phyloP scores from a whole-genome alignment of 2,329 filamentous ascomycete species.

The Clonostachys rhizophaga region DNA sequence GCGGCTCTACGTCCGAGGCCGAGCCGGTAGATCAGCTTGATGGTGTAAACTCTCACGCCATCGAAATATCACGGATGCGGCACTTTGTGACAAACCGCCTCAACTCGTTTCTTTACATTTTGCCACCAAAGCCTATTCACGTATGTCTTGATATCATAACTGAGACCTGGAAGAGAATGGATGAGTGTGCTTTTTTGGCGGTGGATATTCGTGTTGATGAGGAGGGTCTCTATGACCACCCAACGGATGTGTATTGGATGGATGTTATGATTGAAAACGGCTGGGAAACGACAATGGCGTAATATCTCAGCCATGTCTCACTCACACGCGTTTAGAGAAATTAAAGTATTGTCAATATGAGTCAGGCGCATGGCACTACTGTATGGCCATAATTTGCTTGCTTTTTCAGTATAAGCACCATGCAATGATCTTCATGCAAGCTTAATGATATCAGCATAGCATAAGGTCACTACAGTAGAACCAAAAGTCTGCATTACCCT shows the following conservation, averaged over 20 bases:
- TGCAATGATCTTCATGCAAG: no score
- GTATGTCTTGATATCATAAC: conserved; percentile 9
- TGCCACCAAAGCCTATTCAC: conserved; percentile 7
- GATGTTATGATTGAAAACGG: conserved; percentile 7
- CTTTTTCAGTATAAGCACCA: no score
- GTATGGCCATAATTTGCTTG: no score
- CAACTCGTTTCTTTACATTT: conserved; percentile 6
- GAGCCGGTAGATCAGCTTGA: not conserved
- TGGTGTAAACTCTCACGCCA: conserved; percentile 1
- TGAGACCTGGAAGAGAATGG: conserved; percentile 7
- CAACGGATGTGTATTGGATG: conserved; percentile 9
- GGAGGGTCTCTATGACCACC: not conserved
- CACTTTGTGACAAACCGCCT: conserved; percentile 7
- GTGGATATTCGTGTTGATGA: no score
- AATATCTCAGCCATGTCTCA: not conserved
- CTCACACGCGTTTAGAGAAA: no score
- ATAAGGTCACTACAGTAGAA: no score
- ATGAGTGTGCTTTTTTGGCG: not conserved
- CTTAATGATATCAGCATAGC: no score
- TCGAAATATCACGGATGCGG: conserved; percentile 6
- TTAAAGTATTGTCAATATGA: no score
- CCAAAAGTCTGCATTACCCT: no score
- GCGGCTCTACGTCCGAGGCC: not conserved
- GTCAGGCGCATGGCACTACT: no score
- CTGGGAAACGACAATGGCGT: conserved; percentile 9